Base-by-base conservation (phyloP, 1,139 yeast species). In the Hyphopichia buzzinii region DNA sequence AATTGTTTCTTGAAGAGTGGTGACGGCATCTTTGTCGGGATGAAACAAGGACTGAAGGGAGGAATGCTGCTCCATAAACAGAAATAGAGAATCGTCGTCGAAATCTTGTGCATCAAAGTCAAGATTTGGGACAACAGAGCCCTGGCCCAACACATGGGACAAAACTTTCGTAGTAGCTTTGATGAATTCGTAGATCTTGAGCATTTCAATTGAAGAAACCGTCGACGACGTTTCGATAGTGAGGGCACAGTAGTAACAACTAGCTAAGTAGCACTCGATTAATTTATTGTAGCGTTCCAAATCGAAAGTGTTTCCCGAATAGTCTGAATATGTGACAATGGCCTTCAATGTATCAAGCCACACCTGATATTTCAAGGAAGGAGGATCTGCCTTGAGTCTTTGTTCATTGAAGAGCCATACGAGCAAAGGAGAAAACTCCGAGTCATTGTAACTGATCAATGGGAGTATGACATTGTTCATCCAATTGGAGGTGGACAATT, bases 401-500 rank as follows among this genome's bases (percentile, higher is more conserved):
- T 39, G 44, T 6, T 42, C 36, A 12, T 43, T 32, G 31, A 54
- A 57, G 28, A 65, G 38, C 70, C 70, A 66, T 4, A 44, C 25
- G 5, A 50, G 37, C 14, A 67, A 47, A 2, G 64, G 59, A 1
- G 36, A 36, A 28, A 64, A 54, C 35, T 62, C 57, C 19, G 47
- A 37, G 7, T 41, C 37, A 29, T 54, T 35, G 39, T 52, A 57
- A 1, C 31, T 39, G 4, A 59, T 42, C 13, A 57, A 39, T 0
- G 75, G 75, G 5, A 67, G 30, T 1, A 65, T 48, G 5, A 63
- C 71, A 14, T 54, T 44, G 2, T 38, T 19, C 39, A 65, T 41
- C 68, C 72, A 68, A 12, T 47, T 39, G 3, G 40, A 42, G 1
- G 48, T 37, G 6, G 54, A 37, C 19, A 52, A 26, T 23, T 50